Evolutionary conservation across 352 stramenopile species (phyloP), one percentile per base, ranked within the genome.

Genomic region (Globisporangium mamillatum): DNA sequence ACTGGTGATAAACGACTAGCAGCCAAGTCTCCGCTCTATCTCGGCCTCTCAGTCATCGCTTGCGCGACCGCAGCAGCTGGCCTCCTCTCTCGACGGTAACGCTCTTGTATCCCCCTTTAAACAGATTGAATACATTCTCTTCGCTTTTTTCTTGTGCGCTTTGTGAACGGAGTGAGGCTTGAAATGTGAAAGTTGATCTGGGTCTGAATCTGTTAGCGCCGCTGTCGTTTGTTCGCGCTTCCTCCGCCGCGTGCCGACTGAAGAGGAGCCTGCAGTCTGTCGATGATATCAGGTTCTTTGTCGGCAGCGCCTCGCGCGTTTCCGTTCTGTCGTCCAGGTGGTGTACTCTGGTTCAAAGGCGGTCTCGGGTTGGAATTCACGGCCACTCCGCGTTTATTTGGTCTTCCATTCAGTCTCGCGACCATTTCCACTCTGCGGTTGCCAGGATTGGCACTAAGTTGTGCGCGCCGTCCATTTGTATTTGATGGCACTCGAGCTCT

Each of bases 11-110:
- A 50, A 50, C 24, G 38, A 27, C 7, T 32, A 18, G 46, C 68
- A 5, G 61, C 67, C 38, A 78, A 72, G 12, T 79, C 79, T 3
- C 74, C 75, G 1, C 57, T 86, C 22, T 79, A 80, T 65, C 65
- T 88, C 32, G 77, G 79, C 44, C 64, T 88, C n/a, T 84, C 79
- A 3, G 74, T 88, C 46, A 75, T 88, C 12, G 79, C 76, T 2
- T 88, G 79, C 22, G 79, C 77, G 29, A 86, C 76, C 0, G 77
- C 77, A 4, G 79, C 77, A 3, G 79, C 77, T 3, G 67, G 77
- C 18, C 66, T 88, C 25, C 61, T 81, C 7, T 73, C 74, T n/a
- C 79, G 79, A 18, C 67, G 79, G 34, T 84, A 77, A 81, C 64
- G 25, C 29, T 24, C 8, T 27, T 57, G 29, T 12, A 18, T 61